These are phyloP conservation scores for Aspergillus ochraceoroseus DNA, from an alignment of 2,329 filamentous ascomycete genomes.

Conservation along the genomic window DNA sequence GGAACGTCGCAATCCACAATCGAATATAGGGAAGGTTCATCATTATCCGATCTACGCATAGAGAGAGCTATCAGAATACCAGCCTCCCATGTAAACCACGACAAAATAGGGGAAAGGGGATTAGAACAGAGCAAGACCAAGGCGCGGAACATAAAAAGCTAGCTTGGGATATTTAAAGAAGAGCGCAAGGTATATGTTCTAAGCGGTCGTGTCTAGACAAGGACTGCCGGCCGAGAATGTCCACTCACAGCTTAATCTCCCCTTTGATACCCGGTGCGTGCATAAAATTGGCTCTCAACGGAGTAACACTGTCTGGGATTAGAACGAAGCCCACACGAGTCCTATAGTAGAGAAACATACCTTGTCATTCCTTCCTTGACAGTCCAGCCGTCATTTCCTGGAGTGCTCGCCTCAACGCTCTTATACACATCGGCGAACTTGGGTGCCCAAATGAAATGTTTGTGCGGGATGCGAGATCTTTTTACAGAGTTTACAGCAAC, in stretches of 20 bases:
- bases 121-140: constrained; percentile 3
- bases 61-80: constrained; percentile 33
- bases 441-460: constrained; percentile 93
- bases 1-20: constrained; percentile 77
- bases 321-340: not conserved
- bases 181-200: constrained; percentile 24
- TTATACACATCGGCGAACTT: constrained; percentile 80
- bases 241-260: constrained; percentile 79
- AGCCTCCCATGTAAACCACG: constrained; percentile 15
- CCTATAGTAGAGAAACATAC: constrained; percentile 42
- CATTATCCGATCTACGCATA: constrained; percentile 36
- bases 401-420: constrained; percentile 71
- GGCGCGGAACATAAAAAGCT: constrained; percentile 26
- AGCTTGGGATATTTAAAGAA: constrained; percentile 26
- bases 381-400: constrained; percentile 89
- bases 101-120: constrained; percentile 13
- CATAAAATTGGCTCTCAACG: constrained; percentile 88
- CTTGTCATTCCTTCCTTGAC: constrained; percentile 84
- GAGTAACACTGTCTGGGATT: constrained; percentile 64
- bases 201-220: constrained; percentile 22
- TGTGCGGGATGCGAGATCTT: constrained; percentile 60
- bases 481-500: constrained; percentile 24
- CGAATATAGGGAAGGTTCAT: constrained; percentile 56
- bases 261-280: constrained; percentile 61
- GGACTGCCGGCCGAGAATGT: constrained; percentile 21